Base-by-base conservation (phyloP, 345 rosid genomes). In the Citrus unshiu region DNA sequence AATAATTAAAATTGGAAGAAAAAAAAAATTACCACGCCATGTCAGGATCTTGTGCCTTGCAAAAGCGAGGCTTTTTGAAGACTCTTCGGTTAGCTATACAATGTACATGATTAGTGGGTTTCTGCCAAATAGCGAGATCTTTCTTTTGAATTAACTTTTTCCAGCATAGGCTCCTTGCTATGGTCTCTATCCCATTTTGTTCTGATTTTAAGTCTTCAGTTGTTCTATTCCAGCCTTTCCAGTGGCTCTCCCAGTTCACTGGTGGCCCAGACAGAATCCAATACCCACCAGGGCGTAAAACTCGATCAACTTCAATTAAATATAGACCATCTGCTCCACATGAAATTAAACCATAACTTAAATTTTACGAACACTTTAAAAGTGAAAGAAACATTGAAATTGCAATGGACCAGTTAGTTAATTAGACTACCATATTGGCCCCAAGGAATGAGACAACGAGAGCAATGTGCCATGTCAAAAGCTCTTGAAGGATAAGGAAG, bases 361-460 rank as follows among this genome's bases (percentile, higher is more conserved):
- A 25, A 46, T 4, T 27, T 57, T 46, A 54, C 63, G 25, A 30
- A 27, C 16, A 68, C 64, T 62, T 27, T 27, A 32, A 70, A 39
- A 5, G 14, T 6, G 57, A 24, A 24, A 0, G 4, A 24, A 49
- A n/a, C 6, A 9, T 1, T 43, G 39, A 51, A n/a, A 13, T 14
- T 1, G 32, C 65, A 21, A 39, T 43, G 70, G n/a, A 5, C 6
- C 12, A 32, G 21, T 64, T 8, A 43, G 22, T 16, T 0, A 16
- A 65, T 3, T 34, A 19, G 43, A 8, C 32, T 86, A 95, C 98
- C 96, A 29, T 83, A 78, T 66, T 85, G 82, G 32, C 90, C 97
- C 99, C 99, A 95, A 7, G 98, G 98, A 66, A 95, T 92, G 74
- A 95, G 96, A 79, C 99, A 95, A 30, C 99, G 96, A 70, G 99